Evolutionary conservation across 2,329 filamentous ascomycete species (phyloP).

Genomic region (Rhynchosporium secalis): DNA sequence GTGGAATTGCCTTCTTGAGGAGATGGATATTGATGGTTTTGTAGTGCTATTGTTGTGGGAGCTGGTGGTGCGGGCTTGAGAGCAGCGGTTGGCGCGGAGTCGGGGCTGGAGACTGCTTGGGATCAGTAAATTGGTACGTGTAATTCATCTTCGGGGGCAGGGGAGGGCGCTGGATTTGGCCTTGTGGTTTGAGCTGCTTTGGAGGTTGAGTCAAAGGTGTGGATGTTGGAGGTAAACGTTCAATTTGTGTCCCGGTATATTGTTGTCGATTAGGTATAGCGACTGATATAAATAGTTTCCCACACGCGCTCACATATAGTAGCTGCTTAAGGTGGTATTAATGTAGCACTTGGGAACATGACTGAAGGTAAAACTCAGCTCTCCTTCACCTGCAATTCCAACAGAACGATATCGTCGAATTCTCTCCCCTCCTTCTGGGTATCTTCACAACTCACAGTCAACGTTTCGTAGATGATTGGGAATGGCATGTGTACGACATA

Average conservation of each 20-base stretch:
- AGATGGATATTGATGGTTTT: not conserved
- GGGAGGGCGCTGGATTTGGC: too few relatives aligned
- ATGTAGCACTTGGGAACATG: conserved; percentile 52
- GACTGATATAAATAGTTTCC: conserved; percentile 46
- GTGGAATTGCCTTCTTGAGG: not conserved
- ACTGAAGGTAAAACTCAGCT: conserved; percentile 42
- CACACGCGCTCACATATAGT: conserved; percentile 64
- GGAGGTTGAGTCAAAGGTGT: too few relatives aligned
- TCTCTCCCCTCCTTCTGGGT: not conserved
- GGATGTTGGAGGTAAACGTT: not conserved
- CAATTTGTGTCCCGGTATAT: not conserved
- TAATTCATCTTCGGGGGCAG: not conserved
- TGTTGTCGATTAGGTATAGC: too few relatives aligned
- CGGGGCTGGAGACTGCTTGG: conserved; percentile 65
- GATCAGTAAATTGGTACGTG: conserved; percentile 54
- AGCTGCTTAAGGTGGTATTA: conserved; percentile 66
- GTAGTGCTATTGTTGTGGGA: conserved; percentile 43
- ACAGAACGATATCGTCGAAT: not conserved
- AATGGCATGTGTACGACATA: conserved; percentile 62
- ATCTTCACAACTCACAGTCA: not conserved
- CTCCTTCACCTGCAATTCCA: not conserved
- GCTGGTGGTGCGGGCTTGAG: conserved; percentile 64
- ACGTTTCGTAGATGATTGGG: conserved; percentile 49
- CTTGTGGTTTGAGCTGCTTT: too few relatives aligned
- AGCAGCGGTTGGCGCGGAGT: conserved; percentile 63